Percentiles rank a stretch among this genome's conserved stretches.
phyloP scores from a whole-genome alignment of 768 basidiomycete genomes.

The Termitomyces sp. region DNA sequence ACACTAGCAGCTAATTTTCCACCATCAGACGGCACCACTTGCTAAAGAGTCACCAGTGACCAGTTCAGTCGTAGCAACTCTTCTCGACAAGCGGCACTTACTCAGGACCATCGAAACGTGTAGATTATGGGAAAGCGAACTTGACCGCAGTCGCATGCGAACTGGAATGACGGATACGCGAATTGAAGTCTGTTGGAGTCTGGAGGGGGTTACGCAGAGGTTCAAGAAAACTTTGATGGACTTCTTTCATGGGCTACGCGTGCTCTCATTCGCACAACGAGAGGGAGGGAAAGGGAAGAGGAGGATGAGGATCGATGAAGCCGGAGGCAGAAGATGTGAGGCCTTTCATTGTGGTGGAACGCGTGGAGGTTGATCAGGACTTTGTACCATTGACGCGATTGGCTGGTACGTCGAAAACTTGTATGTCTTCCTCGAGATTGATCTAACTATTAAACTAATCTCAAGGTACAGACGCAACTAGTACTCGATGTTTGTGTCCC shows the following conservation, averaged over 20 bases:
- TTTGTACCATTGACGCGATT: slow-evolving; percentile 70
- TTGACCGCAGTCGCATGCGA: too few relatives aligned
- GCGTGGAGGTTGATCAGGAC: slow-evolving; percentile 67
- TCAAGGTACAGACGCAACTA: slow-evolving; percentile 45
- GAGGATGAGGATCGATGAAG: slow-evolving; percentile 14
- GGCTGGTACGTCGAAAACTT: slow-evolving; percentile 48
- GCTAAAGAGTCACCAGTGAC: too few relatives aligned
- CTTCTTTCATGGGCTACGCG: slow-evolving; percentile 63
- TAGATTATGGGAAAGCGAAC: too few relatives aligned
- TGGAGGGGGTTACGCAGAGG: too few relatives aligned
- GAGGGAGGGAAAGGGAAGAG: slow-evolving; percentile 20
- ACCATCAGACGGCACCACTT: too few relatives aligned
- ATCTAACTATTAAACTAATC: neutral
- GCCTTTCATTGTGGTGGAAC: slow-evolving; percentile 64
- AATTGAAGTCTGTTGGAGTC: too few relatives aligned
- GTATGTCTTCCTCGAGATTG: neutral
- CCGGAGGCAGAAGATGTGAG: slow-evolving; percentile 32
- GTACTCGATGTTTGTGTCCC: slow-evolving; percentile 19
- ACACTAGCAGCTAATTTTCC: too few relatives aligned
- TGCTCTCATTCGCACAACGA: slow-evolving; percentile 24
- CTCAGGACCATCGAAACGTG: too few relatives aligned
- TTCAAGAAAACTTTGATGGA: slow-evolving; percentile 53
- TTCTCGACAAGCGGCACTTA: too few relatives aligned
- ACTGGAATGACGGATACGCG: too few relatives aligned
- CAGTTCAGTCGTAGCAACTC: too few relatives aligned